These are phyloP conservation scores for Kentomonas sorsogonicus DNA, from an alignment of 208 protist species.

Conservation along the genomic window DNA sequence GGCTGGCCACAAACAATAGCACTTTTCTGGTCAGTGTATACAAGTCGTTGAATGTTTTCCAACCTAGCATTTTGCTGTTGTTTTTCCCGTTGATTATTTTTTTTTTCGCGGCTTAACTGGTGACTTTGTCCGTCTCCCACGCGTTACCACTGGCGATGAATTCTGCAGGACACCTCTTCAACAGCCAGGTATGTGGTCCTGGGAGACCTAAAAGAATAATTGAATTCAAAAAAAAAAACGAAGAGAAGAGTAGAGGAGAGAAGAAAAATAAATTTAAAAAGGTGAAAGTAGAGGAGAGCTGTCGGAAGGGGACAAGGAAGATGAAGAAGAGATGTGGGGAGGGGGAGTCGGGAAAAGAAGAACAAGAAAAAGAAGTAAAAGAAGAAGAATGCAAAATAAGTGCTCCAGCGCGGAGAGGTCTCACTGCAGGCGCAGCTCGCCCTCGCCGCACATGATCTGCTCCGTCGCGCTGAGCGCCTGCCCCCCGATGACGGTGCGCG, in stretches of 20 bases:
- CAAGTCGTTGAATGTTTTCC: background rate
- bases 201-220: slow-evolving; percentile 2
- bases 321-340: no score
- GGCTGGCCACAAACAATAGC: no score
- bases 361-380: slow-evolving; percentile 2
- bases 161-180: no score
- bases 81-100: background rate
- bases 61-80: background rate
- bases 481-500: no score
- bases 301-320: slow-evolving; percentile 9
- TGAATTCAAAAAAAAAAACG: slow-evolving; percentile 6
- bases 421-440: background rate
- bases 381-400: background rate
- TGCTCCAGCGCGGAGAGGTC: background rate
- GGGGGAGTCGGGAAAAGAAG: no score
- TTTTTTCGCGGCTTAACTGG: background rate
- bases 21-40: background rate
- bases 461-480: no score
- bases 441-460: no score
- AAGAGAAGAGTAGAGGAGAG: slow-evolving; percentile 3
- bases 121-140: background rate
- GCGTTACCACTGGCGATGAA: no score
- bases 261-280: slow-evolving; percentile 16
- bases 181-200: background rate
- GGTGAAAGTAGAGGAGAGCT: background rate